phyloP scores from a whole-genome alignment of 1,284 basidiomycete species.

The Ceratobasidium sp. region DNA sequence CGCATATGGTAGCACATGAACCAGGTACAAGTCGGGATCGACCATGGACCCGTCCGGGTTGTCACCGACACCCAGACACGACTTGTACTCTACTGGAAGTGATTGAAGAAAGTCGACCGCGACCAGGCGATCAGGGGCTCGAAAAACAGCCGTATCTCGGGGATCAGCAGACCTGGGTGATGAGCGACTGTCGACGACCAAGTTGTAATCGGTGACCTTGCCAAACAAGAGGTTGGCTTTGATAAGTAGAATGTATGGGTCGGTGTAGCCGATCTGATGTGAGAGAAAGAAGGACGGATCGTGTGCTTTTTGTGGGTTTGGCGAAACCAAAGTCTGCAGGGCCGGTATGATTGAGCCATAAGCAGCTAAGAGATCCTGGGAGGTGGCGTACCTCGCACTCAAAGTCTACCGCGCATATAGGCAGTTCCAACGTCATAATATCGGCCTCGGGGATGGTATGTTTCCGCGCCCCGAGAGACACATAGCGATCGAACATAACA shows the following conservation, averaged over 20 bases:
- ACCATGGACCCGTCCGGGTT: conserved; percentile 65
- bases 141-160: conserved; percentile 65
- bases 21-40: conserved; percentile 87
- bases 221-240: conserved; percentile 87
- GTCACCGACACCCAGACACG: conserved; percentile 58
- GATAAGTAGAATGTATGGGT: conserved; percentile 81
- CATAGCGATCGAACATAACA: conserved; percentile 84
- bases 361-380: not conserved
- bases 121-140: conserved; percentile 76
- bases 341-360: conserved; percentile 12
- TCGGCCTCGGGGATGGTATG: conserved; percentile 85
- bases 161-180: conserved; percentile 42
- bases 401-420: conserved; percentile 78
- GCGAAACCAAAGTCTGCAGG: conserved; percentile 55
- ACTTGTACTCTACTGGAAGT: conserved; percentile 75
- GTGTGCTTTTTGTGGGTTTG: conserved; percentile 79
- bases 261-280: conserved; percentile 81
- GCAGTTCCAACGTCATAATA: conserved; percentile 79
- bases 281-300: conserved; percentile 73
- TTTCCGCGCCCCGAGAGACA: conserved; percentile 89
- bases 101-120: conserved; percentile 75
- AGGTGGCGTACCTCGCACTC: conserved; percentile 70
- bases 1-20: conserved; percentile 85
- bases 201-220: conserved; percentile 83
- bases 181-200: conserved; percentile 68